Evolutionary conservation across 2,329 filamentous ascomycete genomes (phyloP), one percentile per base, ranked within the genome.

Genomic region (Lasiodiplodia theobromae): DNA sequence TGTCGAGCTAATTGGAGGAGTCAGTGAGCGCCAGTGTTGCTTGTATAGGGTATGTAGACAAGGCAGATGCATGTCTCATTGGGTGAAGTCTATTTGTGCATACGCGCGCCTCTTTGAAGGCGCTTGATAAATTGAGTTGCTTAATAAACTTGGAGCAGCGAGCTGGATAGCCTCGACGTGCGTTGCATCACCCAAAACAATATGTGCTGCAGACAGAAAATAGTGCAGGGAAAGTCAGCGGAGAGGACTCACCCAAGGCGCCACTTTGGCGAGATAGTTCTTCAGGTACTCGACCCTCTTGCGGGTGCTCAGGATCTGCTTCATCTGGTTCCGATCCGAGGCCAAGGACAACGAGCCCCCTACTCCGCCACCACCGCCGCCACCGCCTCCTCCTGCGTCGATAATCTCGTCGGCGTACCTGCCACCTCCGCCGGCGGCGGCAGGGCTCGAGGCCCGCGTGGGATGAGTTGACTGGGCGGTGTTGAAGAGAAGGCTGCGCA

Each of bases 1-100:
- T 87, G 68, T 87, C 85, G 1, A 86, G 80, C 84, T 79, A 63
- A 52, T 31, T 21, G 37, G 25, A 10, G 4, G 18, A 21, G 11
- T 58, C 21, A 49, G 57, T 62, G 11, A 25, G 37, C 5, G 18
- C 40, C 16, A 47, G 16, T 47, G 40, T 47, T 47, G 5, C 16
- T 47, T 18, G 40, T 47, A 18, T 47, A 47, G 16, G 18, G 40
- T 16, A 18, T 44, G 14, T 44, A 44, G 40, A 44, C 16, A 18
- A 44, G 40, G 16, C 14, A 18, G 40, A 44, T 44, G 18, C n/a
- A 47, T n/a, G 44, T 21, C 6, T 47, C 18, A 47, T 47, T 47
- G 44, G 44, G n/a, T 7, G 18, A 21, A 47, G 44, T 21, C 7
- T 47, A 11, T 47, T 47, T 11, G 44, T 47, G 44, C 44, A 21